Conservation (phyloP, 164 flowering plant species). For the Aristolochia californica region DNA sequence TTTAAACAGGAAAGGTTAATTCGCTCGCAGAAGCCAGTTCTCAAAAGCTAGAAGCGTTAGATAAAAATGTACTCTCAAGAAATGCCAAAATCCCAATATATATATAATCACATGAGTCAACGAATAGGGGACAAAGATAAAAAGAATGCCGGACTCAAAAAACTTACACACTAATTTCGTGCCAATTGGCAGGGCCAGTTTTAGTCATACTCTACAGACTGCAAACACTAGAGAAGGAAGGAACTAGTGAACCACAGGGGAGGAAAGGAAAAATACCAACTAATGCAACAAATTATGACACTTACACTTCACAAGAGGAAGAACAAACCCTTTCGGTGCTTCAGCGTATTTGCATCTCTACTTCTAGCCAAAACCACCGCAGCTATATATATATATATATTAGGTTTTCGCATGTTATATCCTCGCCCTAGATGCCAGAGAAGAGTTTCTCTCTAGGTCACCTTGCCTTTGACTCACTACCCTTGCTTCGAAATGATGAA, state of each 20-base stretch:
- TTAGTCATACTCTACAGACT: slow-evolving; percentile 19
- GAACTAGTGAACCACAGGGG: slow-evolving; percentile 5
- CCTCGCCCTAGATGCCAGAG: too few species aligned
- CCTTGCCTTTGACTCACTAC: slow-evolving; percentile 78
- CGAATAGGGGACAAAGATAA: neutral
- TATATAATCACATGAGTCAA: too few species aligned
- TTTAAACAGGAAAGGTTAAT: too few species aligned
- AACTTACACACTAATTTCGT: slow-evolving; percentile 9
- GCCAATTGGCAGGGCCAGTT: slow-evolving; percentile 19
- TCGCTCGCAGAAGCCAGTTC: too few species aligned
- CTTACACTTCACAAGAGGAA: slow-evolving; percentile 7
- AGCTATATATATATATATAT: slow-evolving; percentile 6
- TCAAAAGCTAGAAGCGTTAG: too few species aligned
- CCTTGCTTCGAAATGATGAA: slow-evolving; percentile 92
- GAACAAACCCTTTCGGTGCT: slow-evolving; percentile 1
- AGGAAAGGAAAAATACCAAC: neutral
- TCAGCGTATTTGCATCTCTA: slow-evolving; percentile 13
- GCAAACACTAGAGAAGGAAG: slow-evolving; percentile 7
- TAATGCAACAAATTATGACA: slow-evolving; percentile 6
- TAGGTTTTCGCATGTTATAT: too few species aligned
- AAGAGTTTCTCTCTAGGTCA: slow-evolving; percentile 15
- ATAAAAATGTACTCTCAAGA: too few species aligned
- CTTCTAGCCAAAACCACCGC: slow-evolving; percentile 13
- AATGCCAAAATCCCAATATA: too few species aligned
- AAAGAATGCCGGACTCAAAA: slow-evolving; percentile 11